Conservation (phyloP, 1,284 basidiomycete species). For the Clitocybe nebularis region DNA sequence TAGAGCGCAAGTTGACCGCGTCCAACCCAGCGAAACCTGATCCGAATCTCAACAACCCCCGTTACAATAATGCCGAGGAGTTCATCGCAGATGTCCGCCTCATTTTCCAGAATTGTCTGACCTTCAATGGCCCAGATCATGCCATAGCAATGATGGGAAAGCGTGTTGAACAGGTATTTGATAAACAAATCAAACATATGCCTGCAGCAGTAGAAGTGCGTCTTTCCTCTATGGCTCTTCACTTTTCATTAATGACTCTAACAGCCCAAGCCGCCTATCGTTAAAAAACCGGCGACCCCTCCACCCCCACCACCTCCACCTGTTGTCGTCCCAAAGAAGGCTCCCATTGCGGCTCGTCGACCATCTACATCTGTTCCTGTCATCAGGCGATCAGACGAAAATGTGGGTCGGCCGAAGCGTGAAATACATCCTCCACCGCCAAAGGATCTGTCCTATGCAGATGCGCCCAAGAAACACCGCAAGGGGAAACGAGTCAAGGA, state of each 20-base stretch:
- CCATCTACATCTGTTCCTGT: slow-evolving; percentile 75
- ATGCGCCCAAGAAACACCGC: slow-evolving; percentile 67
- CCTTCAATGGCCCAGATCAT: slow-evolving; percentile 93
- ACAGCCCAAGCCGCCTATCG: slow-evolving; percentile 45
- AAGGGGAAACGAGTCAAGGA: slow-evolving; percentile 61
- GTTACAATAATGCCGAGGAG: slow-evolving; percentile 72
- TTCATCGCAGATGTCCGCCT: slow-evolving; percentile 81
- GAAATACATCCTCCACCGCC: slow-evolving; percentile 95
- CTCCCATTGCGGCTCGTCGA: slow-evolving; percentile 45
- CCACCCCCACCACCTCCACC: slow-evolving; percentile 38
- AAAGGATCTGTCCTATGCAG: slow-evolving; percentile 85
- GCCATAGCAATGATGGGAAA: slow-evolving; percentile 76
- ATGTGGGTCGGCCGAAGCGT: slow-evolving; percentile 83
- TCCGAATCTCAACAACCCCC: slow-evolving; percentile 62
- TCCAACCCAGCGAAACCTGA: slow-evolving; percentile 80
- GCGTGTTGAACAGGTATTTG: slow-evolving; percentile 81
- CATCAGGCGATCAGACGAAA: slow-evolving; percentile 69
- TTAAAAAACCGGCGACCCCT: slow-evolving; percentile 49
- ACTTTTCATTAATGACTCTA: slow-evolving; percentile 14
- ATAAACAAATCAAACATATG: slow-evolving; percentile 84
- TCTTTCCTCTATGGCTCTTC: slow-evolving; percentile 18
- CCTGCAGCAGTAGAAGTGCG: slow-evolving; percentile 76
- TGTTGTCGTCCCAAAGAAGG: slow-evolving; percentile 43
- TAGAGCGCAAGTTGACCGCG: slow-evolving; percentile 82
- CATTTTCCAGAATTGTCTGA: slow-evolving; percentile 85